Percentiles rank a stretch among this genome's conserved stretches.
Evolutionary conservation across 2,329 filamentous ascomycete genomes (phyloP).

Genomic region (Metarhizium rileyi): DNA sequence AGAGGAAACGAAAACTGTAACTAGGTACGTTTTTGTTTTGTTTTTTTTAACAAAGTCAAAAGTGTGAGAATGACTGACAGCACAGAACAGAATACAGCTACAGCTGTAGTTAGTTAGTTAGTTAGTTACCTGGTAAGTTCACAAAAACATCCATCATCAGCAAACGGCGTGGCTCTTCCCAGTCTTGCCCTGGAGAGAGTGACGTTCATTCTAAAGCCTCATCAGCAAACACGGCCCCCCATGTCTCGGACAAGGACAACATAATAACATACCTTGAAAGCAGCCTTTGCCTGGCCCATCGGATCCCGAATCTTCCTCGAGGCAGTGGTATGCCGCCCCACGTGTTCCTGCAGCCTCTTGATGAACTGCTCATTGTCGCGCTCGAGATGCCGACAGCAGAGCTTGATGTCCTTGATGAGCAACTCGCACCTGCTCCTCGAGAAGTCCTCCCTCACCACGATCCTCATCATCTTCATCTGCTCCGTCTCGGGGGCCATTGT

Average conservation of each 20-base stretch:
- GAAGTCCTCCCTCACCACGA: slow-evolving; percentile 91
- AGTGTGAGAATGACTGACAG: background rate
- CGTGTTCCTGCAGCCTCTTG: slow-evolving; percentile 24
- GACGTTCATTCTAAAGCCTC: slow-evolving; percentile 55
- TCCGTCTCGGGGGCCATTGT: slow-evolving; percentile 90
- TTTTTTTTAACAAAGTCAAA: no score
- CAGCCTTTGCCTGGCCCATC: slow-evolving; percentile 42
- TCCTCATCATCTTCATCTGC: slow-evolving; percentile 78
- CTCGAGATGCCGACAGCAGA: slow-evolving; percentile 61
- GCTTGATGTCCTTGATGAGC: slow-evolving; percentile 68
- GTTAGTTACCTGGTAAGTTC: no score
- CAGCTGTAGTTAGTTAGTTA: background rate
- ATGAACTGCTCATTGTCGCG: slow-evolving; percentile 58
- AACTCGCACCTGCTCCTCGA: slow-evolving; percentile 71
- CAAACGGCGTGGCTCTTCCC: slow-evolving; percentile 87
- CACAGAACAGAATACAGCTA: background rate
- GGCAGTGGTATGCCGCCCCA: background rate
- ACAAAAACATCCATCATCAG: slow-evolving; percentile 41
- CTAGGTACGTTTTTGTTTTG: background rate
- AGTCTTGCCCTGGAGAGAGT: slow-evolving; percentile 80
- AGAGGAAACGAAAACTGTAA: background rate
- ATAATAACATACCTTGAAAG: slow-evolving; percentile 38
- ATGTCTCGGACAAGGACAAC: background rate
- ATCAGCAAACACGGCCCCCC: background rate
- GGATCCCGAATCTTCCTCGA: slow-evolving; percentile 33